Conservation (phyloP, 768 basidiomycete species). For the Mycena belliarum region DNA sequence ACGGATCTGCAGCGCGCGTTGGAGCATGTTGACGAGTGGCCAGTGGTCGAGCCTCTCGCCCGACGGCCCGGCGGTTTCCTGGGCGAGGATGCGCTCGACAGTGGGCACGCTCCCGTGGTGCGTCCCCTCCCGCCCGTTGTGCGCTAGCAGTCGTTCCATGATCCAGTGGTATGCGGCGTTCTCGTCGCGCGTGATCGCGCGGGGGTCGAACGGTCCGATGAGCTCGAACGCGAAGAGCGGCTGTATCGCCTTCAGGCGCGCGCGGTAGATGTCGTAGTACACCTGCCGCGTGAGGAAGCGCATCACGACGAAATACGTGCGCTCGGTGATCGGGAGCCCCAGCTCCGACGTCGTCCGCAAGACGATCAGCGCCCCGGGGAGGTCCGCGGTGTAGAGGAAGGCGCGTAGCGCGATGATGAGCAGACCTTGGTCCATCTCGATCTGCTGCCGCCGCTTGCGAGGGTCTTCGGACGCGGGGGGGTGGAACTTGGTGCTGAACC, state of each 20-base stretch:
- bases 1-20: not conserved
- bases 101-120: constrained; percentile 9
- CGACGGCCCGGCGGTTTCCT: not conserved
- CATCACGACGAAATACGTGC: constrained; percentile 42
- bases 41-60: not conserved
- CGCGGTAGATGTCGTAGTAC: constrained; percentile 14
- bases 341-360: constrained; percentile 34
- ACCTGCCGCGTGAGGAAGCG: constrained; percentile 31
- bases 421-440: constrained; percentile 20
- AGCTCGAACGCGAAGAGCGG: constrained; percentile 5
- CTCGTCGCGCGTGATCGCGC: not conserved
- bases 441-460: constrained; percentile 14
- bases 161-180: constrained; percentile 8
- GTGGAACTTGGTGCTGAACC: constrained; percentile 18
- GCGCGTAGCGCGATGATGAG: constrained; percentile 46
- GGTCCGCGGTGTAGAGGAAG: constrained; percentile 47
- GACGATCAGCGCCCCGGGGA: constrained; percentile 45
- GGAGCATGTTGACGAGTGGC: constrained; percentile 13
- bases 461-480: constrained; percentile 30
- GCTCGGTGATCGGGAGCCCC: constrained; percentile 32
- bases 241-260: not conserved
- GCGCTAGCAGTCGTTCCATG: constrained; percentile 5
- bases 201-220: constrained; percentile 4
- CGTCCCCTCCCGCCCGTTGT: not conserved
- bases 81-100: constrained; percentile 4